Evolutionary conservation across 805 yeast species (phyloP).

Genomic region (Saccharomycopsis vini): DNA sequence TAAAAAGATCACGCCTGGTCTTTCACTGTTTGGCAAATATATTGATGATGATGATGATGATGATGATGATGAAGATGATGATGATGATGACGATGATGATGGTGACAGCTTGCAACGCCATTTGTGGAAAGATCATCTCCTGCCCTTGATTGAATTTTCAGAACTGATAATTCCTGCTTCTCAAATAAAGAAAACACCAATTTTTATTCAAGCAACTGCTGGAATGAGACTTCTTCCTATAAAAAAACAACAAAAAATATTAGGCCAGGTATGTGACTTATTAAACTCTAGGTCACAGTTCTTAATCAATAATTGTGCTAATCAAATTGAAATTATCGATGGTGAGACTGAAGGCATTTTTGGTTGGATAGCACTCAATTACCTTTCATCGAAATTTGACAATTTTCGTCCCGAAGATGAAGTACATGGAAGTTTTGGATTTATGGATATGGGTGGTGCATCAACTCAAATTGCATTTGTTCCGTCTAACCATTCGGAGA

Average conservation of each 20-base stretch:
- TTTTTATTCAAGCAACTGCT: constrained; percentile 90
- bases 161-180: constrained; percentile 57
- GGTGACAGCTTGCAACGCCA: constrained; percentile 19
- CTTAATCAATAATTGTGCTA: constrained; percentile 42
- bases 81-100: background rate
- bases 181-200: constrained; percentile 61
- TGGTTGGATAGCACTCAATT: constrained; percentile 92
- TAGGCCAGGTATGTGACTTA: constrained; percentile 51
- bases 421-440: constrained; percentile 63
- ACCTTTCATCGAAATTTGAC: constrained; percentile 59
- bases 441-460: constrained; percentile 99
- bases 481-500: constrained; percentile 56
- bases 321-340: constrained; percentile 78
- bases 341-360: constrained; percentile 92
- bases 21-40: constrained; percentile 55
- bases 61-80: background rate
- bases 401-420: constrained; percentile 31
- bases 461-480: constrained; percentile 93
- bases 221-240: constrained; percentile 80
- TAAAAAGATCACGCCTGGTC: constrained; percentile 70
- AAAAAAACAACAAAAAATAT: constrained; percentile 41
- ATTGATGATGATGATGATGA: constrained; percentile 26
- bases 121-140: constrained; percentile 67
- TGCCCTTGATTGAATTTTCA: constrained; percentile 59
- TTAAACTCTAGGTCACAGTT: constrained; percentile 51